Percentiles rank a stretch among this genome's conserved stretches.
Evolutionary conservation across 768 basidiomycete genomes (phyloP).

Genomic region (Nidularia pulvinata): DNA sequence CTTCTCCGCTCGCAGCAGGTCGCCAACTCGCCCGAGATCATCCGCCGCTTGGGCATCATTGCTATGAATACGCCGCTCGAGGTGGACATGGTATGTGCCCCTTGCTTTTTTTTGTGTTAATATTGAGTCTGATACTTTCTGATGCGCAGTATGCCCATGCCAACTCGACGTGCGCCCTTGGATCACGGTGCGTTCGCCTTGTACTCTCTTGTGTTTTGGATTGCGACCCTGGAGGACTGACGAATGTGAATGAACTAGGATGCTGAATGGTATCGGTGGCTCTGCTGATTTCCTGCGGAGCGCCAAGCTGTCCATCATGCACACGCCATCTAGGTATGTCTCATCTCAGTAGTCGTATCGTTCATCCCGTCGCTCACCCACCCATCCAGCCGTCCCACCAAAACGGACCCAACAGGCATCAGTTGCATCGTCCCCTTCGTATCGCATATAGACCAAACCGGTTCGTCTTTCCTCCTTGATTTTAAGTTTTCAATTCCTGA

Average conservation of each 20-base stretch:
- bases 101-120: background rate
- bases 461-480: conserved; percentile 16
- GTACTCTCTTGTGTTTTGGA: background rate
- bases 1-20: conserved; percentile 50
- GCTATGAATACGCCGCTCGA: conserved; percentile 54
- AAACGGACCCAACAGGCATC: conserved; percentile 47
- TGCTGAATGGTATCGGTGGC: conserved; percentile 49
- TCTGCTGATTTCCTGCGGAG: conserved; percentile 48
- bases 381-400: conserved; percentile 34
- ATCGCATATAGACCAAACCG: conserved; percentile 47
- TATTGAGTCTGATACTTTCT: background rate
- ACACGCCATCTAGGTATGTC: conserved; percentile 39
- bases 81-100: conserved; percentile 41
- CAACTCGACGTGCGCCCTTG: conserved; percentile 49
- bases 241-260: conserved; percentile 14
- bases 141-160: conserved; percentile 41
- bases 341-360: background rate
- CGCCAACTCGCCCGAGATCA: conserved; percentile 48
- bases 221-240: too few relatives aligned
- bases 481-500: background rate
- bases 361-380: background rate
- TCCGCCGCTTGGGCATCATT: conserved; percentile 44
- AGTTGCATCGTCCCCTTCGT: conserved; percentile 49
- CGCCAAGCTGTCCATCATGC: conserved; percentile 50
- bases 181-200: conserved; percentile 22